These are phyloP conservation scores for Eucalyptus sp. DNA, from an alignment of 345 rosid species.

Conservation along the genomic window DNA sequence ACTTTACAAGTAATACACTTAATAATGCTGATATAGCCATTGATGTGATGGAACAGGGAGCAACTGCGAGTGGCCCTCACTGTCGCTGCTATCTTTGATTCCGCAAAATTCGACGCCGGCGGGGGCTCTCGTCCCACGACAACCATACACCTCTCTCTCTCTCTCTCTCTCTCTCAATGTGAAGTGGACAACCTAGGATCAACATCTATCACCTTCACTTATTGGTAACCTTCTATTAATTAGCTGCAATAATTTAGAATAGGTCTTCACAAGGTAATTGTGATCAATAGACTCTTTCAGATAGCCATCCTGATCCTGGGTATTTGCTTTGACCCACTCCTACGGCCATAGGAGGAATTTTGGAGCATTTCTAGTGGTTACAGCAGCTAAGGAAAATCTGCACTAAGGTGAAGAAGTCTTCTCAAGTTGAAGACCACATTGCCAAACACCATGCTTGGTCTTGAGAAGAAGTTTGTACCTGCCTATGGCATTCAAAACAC, in stretches of 20 bases:
- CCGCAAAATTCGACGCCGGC: too few relatives aligned
- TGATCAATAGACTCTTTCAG: background rate
- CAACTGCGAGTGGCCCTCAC: too few relatives aligned
- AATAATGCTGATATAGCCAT: too few relatives aligned
- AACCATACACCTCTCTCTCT: too few relatives aligned
- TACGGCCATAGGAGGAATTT: background rate
- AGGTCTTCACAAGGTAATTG: background rate
- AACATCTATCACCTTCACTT: background rate
- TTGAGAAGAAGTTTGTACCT: background rate
- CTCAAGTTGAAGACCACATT: background rate
- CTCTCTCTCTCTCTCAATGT: background rate
- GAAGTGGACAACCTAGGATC: background rate
- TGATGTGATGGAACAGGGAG: too few relatives aligned
- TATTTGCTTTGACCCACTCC: background rate
- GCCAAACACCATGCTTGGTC: background rate
- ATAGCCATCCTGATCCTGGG: background rate
- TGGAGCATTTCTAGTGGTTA: background rate
- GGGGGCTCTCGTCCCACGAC: too few relatives aligned
- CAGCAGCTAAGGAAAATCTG: background rate
- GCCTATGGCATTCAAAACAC: background rate
- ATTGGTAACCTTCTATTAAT: background rate
- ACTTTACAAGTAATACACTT: too few relatives aligned
- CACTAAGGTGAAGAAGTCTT: background rate
- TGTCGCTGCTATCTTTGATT: too few relatives aligned
- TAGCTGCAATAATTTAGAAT: background rate